phyloP scores from a whole-genome alignment of 2,329 filamentous ascomycete genomes.

The Xylariaceae sp. region DNA sequence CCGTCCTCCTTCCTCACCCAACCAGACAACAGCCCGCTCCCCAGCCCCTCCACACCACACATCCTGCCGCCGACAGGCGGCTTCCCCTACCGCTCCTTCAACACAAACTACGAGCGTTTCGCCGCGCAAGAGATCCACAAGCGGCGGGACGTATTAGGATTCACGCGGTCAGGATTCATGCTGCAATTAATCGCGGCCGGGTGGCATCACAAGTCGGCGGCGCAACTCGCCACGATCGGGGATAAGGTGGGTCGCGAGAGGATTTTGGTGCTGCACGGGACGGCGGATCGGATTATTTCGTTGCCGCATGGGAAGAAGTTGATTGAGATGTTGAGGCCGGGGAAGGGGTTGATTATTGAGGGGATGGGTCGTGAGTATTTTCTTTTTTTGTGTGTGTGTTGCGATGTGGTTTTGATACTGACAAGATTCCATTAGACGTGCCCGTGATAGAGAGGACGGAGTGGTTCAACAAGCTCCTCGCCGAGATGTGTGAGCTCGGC shows the following conservation, averaged over 20 bases:
- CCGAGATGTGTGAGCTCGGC: constrained; percentile 50
- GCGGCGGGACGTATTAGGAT: constrained; percentile 53
- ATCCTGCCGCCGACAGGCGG: constrained; percentile 25
- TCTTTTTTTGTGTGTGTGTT: not conserved
- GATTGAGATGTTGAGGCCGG: constrained; percentile 59
- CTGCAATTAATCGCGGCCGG: constrained; percentile 73
- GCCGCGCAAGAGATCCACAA: constrained; percentile 75
- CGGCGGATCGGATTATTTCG: constrained; percentile 70
- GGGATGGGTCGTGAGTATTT: constrained; percentile 53
- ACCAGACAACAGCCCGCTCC: constrained; percentile 55
- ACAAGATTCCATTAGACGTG: constrained; percentile 44
- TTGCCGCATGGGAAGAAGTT: constrained; percentile 64
- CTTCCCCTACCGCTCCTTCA: constrained; percentile 46
- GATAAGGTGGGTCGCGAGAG: constrained; percentile 65
- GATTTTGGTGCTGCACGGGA: constrained; percentile 75
- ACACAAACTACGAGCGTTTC: constrained; percentile 75
- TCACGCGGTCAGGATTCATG: constrained; percentile 63
- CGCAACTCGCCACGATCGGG: constrained; percentile 60
- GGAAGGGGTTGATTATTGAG: constrained; percentile 53
- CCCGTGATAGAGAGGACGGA: constrained; percentile 63
- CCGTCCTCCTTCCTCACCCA: constrained; percentile 54
- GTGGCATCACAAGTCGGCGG: constrained; percentile 69
- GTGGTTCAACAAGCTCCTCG: constrained; percentile 63
- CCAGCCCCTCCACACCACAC: constrained; percentile 39
- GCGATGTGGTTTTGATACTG: not conserved